Percentiles rank a stretch among this genome's conserved stretches.
Conservation (phyloP, 139 green algal species). For the Chlorella sp. region DNA sequence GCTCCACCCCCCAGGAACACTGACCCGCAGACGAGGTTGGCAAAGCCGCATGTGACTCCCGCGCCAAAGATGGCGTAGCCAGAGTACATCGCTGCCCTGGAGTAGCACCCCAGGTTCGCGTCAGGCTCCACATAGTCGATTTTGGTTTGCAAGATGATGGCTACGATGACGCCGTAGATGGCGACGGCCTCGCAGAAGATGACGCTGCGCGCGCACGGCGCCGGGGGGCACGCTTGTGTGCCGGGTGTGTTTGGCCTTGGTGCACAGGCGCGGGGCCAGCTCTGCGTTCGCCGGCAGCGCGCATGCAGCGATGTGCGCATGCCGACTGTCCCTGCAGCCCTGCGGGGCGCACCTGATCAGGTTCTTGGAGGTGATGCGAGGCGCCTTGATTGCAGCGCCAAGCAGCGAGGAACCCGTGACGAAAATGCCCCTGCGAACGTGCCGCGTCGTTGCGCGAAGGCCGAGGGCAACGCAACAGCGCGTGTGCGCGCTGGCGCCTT, state of each 20-base stretch:
- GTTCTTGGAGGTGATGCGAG: constrained; percentile 98
- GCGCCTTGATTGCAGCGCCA: constrained; percentile 87
- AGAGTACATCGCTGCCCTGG: constrained; percentile 51
- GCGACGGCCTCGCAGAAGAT: constrained; percentile 99
- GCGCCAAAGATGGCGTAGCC: constrained; percentile 95
- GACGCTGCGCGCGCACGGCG: constrained; percentile 66
- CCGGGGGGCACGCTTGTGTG: too few relatives aligned
- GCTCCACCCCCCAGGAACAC: background rate
- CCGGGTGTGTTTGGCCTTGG: too few relatives aligned
- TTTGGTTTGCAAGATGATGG: constrained; percentile 98
- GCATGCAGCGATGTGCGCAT: too few relatives aligned
- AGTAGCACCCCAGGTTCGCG: constrained; percentile 30
- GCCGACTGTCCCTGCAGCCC: too few relatives aligned
- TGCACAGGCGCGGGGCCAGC: too few relatives aligned
- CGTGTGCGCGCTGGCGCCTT: too few relatives aligned
- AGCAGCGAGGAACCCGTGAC: constrained; percentile 95
- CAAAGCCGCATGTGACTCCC: constrained; percentile 87
- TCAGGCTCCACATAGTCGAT: constrained; percentile 48
- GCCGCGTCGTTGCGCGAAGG: too few relatives aligned
- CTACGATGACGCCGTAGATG: constrained; percentile 99
- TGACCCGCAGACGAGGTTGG: constrained; percentile 96
- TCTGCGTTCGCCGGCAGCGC: too few relatives aligned
- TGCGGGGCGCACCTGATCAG: constrained; percentile 85
- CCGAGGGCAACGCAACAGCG: too few relatives aligned
- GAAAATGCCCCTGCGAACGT: constrained; percentile 96